phyloP scores from a whole-genome alignment of 164 flowering plant species.

The Kingdonia uniflora region DNA sequence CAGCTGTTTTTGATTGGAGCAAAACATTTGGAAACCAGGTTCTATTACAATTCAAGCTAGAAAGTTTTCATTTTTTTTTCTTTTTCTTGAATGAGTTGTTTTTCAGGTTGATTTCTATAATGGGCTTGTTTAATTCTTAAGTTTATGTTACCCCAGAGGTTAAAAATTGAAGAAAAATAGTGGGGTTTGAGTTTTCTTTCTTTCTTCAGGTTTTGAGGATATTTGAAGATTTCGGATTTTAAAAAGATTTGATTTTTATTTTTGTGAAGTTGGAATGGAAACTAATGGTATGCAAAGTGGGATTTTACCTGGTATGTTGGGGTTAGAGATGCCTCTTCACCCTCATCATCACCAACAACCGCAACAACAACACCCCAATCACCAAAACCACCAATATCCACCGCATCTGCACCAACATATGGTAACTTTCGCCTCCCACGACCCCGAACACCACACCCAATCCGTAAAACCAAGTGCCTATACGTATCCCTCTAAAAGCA shows the following conservation, averaged over 20 bases:
- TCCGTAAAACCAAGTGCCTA: slow-evolving; percentile 4
- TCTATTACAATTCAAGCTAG: not conserved
- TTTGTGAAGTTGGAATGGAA: slow-evolving; percentile 12
- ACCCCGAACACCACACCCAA: slow-evolving; percentile 9
- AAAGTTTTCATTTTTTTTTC: not conserved
- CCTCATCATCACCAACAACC: slow-evolving; percentile 12
- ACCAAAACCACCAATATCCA: slow-evolving; percentile 7
- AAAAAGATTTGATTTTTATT: not conserved
- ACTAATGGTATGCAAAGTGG: slow-evolving; percentile 11
- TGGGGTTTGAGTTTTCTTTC: not conserved
- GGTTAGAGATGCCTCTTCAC: slow-evolving; percentile 24
- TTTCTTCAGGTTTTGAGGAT: not conserved
- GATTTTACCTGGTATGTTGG: slow-evolving; percentile 20
- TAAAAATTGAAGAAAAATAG: not conserved
- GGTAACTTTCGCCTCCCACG: slow-evolving; percentile 9
- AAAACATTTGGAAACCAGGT: too few species aligned
- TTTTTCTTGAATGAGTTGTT: not conserved
- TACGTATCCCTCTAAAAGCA: slow-evolving; percentile 4
- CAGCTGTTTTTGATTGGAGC: too few species aligned
- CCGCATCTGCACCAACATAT: slow-evolving; percentile 19
- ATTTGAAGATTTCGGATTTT: not conserved
- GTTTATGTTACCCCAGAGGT: not conserved
- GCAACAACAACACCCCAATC: slow-evolving; percentile 8
- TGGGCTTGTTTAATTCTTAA: not conserved
- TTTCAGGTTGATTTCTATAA: too few species aligned